Evolutionary conservation across 352 stramenopile genomes (phyloP).

Genomic region (Phytophthora citricola): DNA sequence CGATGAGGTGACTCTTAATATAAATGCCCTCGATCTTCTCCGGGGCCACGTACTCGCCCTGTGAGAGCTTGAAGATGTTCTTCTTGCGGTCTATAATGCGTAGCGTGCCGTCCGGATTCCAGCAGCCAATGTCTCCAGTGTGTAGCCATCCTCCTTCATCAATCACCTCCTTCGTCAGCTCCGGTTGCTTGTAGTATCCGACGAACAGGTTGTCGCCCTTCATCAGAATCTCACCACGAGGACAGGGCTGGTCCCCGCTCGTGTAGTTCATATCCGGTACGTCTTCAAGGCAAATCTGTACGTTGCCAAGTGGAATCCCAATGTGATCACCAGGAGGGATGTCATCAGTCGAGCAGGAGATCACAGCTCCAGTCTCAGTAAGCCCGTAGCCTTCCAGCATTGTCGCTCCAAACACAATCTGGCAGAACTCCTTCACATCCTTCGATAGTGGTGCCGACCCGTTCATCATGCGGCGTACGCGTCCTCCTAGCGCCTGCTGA

Average conservation of each 20-base stretch:
- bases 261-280: slow-evolving; percentile 98
- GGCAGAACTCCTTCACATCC: slow-evolving; percentile 95
- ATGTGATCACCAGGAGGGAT: slow-evolving; percentile 87
- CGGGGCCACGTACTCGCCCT: slow-evolving; percentile 96
- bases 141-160: slow-evolving; percentile 96
- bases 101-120: slow-evolving; percentile 93
- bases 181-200: slow-evolving; percentile 96
- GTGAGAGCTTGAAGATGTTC: slow-evolving; percentile 94
- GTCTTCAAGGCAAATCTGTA: slow-evolving; percentile 94
- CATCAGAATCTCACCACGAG: slow-evolving; percentile 89
- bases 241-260: slow-evolving; percentile 48
- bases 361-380: slow-evolving; percentile 81
- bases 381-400: slow-evolving; percentile 96
- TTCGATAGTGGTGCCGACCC: slow-evolving; percentile 93
- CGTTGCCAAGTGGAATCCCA: slow-evolving; percentile 81
- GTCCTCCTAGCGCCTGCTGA: slow-evolving; percentile 90
- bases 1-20: slow-evolving; percentile 90
- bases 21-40: slow-evolving; percentile 98
- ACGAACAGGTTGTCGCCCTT: slow-evolving; percentile 84
- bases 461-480: slow-evolving; percentile 92
- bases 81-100: slow-evolving; percentile 93
- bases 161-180: slow-evolving; percentile 91
- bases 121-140: slow-evolving; percentile 96
- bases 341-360: slow-evolving; percentile 42
- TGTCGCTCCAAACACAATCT: slow-evolving; percentile 90